These are phyloP conservation scores for Cladosporium phlei DNA, from an alignment of 2,329 filamentous ascomycete species.

Conservation along the genomic window DNA sequence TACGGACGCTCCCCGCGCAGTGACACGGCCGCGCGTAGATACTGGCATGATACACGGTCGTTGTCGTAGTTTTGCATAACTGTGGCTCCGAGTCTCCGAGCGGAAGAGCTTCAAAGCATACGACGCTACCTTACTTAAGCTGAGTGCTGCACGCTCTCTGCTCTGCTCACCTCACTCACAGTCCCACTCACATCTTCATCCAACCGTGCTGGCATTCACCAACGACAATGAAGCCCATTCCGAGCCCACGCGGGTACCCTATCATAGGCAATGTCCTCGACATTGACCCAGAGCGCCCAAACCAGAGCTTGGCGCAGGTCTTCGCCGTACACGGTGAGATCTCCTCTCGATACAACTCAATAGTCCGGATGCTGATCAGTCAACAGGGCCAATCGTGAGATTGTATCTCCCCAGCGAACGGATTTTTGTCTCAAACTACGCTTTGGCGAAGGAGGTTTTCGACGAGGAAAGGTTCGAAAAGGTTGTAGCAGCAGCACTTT, in stretches of 20 bases:
- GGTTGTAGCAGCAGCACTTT: slow-evolving; percentile 1
- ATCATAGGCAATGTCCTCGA: slow-evolving; percentile 55
- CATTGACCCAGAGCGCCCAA: slow-evolving; percentile 54
- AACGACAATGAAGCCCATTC: neutral
- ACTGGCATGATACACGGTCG: no score
- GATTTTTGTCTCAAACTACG: slow-evolving; percentile 16
- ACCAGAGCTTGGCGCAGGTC: slow-evolving; percentile 53
- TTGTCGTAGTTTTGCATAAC: no score
- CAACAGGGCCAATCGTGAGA: neutral
- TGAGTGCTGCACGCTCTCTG: no score
- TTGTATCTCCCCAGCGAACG: slow-evolving; percentile 9
- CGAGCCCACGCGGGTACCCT: neutral
- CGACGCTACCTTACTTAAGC: no score
- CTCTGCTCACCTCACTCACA: no score
- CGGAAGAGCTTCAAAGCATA: no score
- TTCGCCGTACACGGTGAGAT: neutral
- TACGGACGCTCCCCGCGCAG: no score
- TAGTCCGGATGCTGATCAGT: neutral
- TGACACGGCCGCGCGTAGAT: no score
- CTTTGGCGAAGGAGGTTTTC: slow-evolving; percentile 34
- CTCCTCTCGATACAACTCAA: no score
- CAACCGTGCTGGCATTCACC: no score
- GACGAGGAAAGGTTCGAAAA: slow-evolving; percentile 27
- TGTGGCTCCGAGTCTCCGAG: no score
- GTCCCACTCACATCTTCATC: no score